These are phyloP conservation scores for Geosmithia putterillii DNA, from an alignment of 2,329 filamentous ascomycete species.

Conservation along the genomic window DNA sequence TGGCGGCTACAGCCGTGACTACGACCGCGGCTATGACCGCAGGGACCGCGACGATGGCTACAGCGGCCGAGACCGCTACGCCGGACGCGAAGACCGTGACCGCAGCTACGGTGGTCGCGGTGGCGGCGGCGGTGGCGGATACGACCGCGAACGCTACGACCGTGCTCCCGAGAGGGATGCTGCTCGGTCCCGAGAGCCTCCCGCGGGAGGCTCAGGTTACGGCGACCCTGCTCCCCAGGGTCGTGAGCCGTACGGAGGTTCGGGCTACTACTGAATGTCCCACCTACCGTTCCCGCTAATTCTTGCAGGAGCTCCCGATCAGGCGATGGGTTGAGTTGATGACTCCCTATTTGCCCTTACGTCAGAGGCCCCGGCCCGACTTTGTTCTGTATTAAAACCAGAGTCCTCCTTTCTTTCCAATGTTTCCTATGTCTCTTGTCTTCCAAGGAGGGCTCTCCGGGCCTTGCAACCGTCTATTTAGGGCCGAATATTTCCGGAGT, in stretches of 20 bases:
- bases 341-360: not conserved
- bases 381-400: conserved; percentile 6
- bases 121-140: conserved; percentile 25
- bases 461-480: not conserved
- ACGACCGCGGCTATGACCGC: conserved; percentile 32
- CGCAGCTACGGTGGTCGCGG: conserved; percentile 20
- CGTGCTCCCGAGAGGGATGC: conserved; percentile 26
- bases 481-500: conserved; percentile 11
- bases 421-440: conserved; percentile 7
- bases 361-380: not conserved
- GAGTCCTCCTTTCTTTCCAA: conserved; percentile 10
- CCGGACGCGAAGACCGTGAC: conserved; percentile 32
- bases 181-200: conserved; percentile 24
- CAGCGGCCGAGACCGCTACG: conserved; percentile 24
- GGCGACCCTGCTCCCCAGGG: conserved; percentile 27
- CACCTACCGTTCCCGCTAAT: conserved; percentile 13
- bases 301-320: conserved; percentile 9
- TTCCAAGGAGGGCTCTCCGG: not conserved
- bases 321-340: conserved; percentile 1
- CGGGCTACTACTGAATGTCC: conserved; percentile 9
- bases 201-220: conserved; percentile 23
- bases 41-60: conserved; percentile 21
- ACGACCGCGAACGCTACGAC: conserved; percentile 36
- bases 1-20: conserved; percentile 39
- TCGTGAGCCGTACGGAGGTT: conserved; percentile 31